Conservation (phyloP, 2,329 filamentous ascomycete species). For the Xylariaceae sp. region DNA sequence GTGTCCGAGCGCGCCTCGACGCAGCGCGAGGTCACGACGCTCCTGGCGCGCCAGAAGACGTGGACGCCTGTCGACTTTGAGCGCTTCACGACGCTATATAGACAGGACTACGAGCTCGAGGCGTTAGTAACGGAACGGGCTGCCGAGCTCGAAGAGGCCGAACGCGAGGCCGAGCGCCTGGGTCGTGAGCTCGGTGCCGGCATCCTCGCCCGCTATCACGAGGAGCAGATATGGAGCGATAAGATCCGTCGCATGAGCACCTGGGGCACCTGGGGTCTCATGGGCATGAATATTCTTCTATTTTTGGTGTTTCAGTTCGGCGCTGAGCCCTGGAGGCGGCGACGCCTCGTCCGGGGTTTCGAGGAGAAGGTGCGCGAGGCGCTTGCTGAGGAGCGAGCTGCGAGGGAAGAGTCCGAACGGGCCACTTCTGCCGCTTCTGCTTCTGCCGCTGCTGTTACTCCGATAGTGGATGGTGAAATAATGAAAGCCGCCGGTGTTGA, state of each 20-base stretch:
- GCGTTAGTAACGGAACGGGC: slow-evolving; percentile 77
- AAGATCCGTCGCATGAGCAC: slow-evolving; percentile 95
- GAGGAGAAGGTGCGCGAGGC: slow-evolving; percentile 77
- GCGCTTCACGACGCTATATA: slow-evolving; percentile 90
- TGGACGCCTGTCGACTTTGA: slow-evolving; percentile 90
- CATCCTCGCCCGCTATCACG: slow-evolving; percentile 92
- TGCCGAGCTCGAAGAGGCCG: slow-evolving; percentile 74
- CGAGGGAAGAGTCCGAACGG: slow-evolving; percentile 12
- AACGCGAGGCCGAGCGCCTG: slow-evolving; percentile 80
- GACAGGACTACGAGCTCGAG: slow-evolving; percentile 92
- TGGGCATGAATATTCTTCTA: slow-evolving; percentile 93
- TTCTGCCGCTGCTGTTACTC: not conserved
- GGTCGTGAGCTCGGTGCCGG: slow-evolving; percentile 77
- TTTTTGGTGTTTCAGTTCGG: slow-evolving; percentile 87
- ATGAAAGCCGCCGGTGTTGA: slow-evolving; percentile 23
- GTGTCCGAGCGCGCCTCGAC: slow-evolving; percentile 84
- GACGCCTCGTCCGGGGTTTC: slow-evolving; percentile 80
- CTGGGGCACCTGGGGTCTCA: slow-evolving; percentile 97
- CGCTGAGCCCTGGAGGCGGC: slow-evolving; percentile 90
- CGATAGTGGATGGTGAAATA: not conserved
- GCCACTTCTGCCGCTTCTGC: slow-evolving; percentile 27
- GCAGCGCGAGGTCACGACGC: slow-evolving; percentile 92
- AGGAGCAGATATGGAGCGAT: slow-evolving; percentile 99
- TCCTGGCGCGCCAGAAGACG: slow-evolving; percentile 91
- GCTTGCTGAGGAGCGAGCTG: slow-evolving; percentile 69